phyloP scores from a whole-genome alignment of 345 rosid genomes.

The Excoecaria cochinchinensis region DNA sequence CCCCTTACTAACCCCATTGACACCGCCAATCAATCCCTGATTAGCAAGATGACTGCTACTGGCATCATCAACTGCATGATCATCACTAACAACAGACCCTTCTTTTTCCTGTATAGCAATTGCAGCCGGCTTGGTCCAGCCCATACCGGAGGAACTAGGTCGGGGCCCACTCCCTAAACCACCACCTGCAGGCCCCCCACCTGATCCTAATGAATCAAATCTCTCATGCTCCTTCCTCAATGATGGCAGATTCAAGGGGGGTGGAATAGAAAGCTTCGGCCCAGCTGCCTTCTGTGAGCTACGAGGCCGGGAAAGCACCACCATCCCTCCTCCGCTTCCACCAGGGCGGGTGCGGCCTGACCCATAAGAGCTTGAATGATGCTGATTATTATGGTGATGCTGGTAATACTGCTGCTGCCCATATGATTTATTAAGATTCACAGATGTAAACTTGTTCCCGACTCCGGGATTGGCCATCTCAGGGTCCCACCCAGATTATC shows the following conservation, averaged over 20 bases:
- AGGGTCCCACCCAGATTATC: constrained; percentile 38
- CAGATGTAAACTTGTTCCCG: constrained; percentile 76
- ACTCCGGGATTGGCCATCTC: constrained; percentile 91
- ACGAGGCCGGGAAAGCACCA: constrained; percentile 85
- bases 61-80: constrained; percentile 14
- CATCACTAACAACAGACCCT: constrained; percentile 25
- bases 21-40: constrained; percentile 36
- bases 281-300: constrained; percentile 85
- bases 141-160: constrained; percentile 78
- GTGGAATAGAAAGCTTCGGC: constrained; percentile 94
- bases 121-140: constrained; percentile 82
- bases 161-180: constrained; percentile 63
- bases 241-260: constrained; percentile 97
- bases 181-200: constrained; percentile 65
- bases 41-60: constrained; percentile 31
- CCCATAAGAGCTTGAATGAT: constrained; percentile 46
- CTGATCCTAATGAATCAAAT: constrained; percentile 65
- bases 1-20: constrained; percentile 44
- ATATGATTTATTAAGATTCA: constrained; percentile 87
- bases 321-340: constrained; percentile 71
- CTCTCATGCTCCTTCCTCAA: constrained; percentile 86
- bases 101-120: constrained; percentile 60
- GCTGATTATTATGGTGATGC: constrained; percentile 39
- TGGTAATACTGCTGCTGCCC: constrained; percentile 58
- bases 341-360: constrained; percentile 45